Evolutionary conservation across 2,329 filamentous ascomycete species (phyloP).

Genomic region (Fusarium metavorans): DNA sequence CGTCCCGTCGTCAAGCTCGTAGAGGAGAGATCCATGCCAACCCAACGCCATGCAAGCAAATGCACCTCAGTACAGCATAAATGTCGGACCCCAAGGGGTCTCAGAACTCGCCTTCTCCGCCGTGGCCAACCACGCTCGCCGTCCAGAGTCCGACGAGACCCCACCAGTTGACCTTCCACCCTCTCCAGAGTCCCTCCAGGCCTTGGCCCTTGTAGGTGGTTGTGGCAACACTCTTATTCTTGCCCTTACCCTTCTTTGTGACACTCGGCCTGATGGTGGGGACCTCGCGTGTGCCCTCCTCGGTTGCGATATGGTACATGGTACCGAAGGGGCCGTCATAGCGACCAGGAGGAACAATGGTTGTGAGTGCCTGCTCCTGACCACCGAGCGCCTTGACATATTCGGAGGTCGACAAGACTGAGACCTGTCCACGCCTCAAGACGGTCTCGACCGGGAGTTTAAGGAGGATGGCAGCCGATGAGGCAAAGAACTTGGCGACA

Average conservation of each 20-base stretch:
- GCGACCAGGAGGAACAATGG: slow-evolving; percentile 82
- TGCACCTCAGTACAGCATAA: slow-evolving; percentile 41
- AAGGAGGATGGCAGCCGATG: slow-evolving; percentile 82
- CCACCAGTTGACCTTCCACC: slow-evolving; percentile 85
- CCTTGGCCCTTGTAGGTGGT: slow-evolving; percentile 72
- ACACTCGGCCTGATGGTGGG: slow-evolving; percentile 47
- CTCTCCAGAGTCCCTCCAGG: slow-evolving; percentile 75
- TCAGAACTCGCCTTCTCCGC: slow-evolving; percentile 72
- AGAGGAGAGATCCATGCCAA: slow-evolving; percentile 51
- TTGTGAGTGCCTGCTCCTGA: slow-evolving; percentile 66
- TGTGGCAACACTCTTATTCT: slow-evolving; percentile 47
- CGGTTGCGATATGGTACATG: slow-evolving; percentile 86
- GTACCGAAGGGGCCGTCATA: slow-evolving; percentile 92
- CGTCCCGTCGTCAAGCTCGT: slow-evolving; percentile 55
- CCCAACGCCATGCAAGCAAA: slow-evolving; percentile 52
- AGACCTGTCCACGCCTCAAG: slow-evolving; percentile 86
- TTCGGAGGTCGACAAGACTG: slow-evolving; percentile 70
- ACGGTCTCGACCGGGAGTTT: slow-evolving; percentile 94
- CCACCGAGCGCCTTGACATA: slow-evolving; percentile 63
- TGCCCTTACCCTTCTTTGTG: slow-evolving; percentile 49
- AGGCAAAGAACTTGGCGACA: slow-evolving; percentile 83
- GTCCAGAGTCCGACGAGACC: slow-evolving; percentile 81
- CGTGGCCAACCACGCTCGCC: slow-evolving; percentile 71
- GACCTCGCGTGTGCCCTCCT: slow-evolving; percentile 77
- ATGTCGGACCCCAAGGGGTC: slow-evolving; percentile 22